phyloP scores from a whole-genome alignment of 2,329 filamentous ascomycete genomes.

The Mycosphaerella arachidis region DNA sequence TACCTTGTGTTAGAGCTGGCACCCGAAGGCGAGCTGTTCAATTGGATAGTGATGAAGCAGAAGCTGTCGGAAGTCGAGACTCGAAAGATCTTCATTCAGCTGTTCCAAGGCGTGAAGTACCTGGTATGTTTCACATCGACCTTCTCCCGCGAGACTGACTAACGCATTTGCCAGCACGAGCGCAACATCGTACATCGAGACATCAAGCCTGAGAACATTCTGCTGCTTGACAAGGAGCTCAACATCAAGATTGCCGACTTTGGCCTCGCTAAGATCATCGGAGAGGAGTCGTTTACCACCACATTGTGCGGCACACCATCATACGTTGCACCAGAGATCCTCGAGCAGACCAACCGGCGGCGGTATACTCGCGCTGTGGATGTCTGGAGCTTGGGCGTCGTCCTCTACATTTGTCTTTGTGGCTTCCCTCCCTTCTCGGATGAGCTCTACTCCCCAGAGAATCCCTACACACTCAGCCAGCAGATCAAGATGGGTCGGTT shows the following conservation, averaged over 20 bases:
- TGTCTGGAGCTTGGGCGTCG: constrained; percentile 95
- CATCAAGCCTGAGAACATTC: constrained; percentile 95
- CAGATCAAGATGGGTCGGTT: constrained; percentile 87
- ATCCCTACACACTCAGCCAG: constrained; percentile 79
- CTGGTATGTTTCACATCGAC: constrained; percentile 58
- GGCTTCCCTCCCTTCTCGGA: constrained; percentile 97
- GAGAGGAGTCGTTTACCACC: constrained; percentile 95
- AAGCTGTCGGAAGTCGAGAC: constrained; percentile 81
- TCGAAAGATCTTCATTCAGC: constrained; percentile 79
- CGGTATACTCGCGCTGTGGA: constrained; percentile 95
- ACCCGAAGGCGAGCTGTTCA: constrained; percentile 90
- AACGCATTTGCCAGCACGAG: constrained; percentile 66
- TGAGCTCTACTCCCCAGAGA: constrained; percentile 71
- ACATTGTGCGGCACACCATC: constrained; percentile 87
- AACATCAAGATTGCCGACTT: constrained; percentile 94
- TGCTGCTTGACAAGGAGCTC: constrained; percentile 78
- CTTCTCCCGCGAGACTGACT: constrained; percentile 4
- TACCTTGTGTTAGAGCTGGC: constrained; percentile 90
- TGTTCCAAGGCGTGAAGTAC: constrained; percentile 94
- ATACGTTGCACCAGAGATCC: constrained; percentile 91
- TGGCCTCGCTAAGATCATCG: constrained; percentile 95
- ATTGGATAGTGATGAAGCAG: constrained; percentile 84
- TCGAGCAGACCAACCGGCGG: constrained; percentile 74
- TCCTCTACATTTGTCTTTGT: constrained; percentile 94
- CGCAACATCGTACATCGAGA: constrained; percentile 96